Evolutionary conservation across 805 yeast species (phyloP).

Genomic region (Pichia insulana): DNA sequence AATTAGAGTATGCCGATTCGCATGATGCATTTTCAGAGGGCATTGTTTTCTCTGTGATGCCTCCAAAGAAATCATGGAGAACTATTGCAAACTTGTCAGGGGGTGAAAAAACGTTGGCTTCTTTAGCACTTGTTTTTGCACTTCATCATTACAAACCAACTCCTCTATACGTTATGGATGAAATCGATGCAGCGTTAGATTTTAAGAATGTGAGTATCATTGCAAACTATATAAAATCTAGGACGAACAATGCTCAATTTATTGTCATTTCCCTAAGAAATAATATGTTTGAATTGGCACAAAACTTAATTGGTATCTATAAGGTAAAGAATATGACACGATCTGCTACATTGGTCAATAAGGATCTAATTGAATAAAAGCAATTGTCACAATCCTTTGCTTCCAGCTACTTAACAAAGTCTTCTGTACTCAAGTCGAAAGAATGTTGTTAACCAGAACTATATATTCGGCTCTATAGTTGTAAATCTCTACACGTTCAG

Average conservation of each 20-base stretch:
- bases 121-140: constrained; percentile 92
- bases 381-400: no score
- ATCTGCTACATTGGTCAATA: constrained; percentile 70
- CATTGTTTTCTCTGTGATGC: constrained; percentile 94
- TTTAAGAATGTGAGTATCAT: constrained; percentile 95
- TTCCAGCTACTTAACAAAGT: no score
- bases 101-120: constrained; percentile 94
- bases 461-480: neutral
- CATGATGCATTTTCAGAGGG: constrained; percentile 98
- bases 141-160: constrained; percentile 94
- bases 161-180: constrained; percentile 97
- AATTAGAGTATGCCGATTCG: constrained; percentile 87
- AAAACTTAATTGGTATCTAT: constrained; percentile 90
- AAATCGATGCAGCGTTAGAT: constrained; percentile 97
- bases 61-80: constrained; percentile 97
- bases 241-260: constrained; percentile 94
- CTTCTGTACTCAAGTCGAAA: no score
- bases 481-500: constrained; percentile 4
- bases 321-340: constrained; percentile 86
- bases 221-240: constrained; percentile 91
- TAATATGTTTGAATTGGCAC: constrained; percentile 96
- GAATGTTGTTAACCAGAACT: neutral
- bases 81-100: constrained; percentile 93
- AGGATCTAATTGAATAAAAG: constrained; percentile 29
- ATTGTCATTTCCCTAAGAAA: constrained; percentile 91